Percentiles rank a stretch among this genome's conserved stretches.
Evolutionary conservation across 495 filamentous ascomycete species (phyloP).

Genomic region (Neurospora sp.): DNA sequence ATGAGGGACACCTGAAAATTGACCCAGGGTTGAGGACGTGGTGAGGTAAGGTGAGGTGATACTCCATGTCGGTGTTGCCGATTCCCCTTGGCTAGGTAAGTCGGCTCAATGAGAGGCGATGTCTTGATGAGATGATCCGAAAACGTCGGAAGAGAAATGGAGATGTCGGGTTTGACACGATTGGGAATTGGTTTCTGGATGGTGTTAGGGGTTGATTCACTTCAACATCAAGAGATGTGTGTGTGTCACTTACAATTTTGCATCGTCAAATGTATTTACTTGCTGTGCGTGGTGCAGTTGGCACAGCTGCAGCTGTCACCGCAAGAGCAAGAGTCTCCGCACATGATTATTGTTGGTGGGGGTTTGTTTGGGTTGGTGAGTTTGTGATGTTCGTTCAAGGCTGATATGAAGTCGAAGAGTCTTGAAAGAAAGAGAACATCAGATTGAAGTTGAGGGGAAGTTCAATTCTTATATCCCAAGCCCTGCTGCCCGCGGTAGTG

Average conservation of each 20-base stretch:
- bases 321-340: slow-evolving; percentile 16
- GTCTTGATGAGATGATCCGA: not conserved
- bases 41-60: not conserved
- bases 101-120: not conserved
- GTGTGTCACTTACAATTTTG: not conserved
- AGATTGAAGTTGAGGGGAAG: not conserved
- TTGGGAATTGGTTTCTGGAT: not conserved
- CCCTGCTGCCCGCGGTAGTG: not conserved
- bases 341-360: slow-evolving; percentile 12
- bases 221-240: not conserved
- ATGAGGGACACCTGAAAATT: not conserved
- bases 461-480: not conserved
- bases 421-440: not conserved
- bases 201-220: not conserved
- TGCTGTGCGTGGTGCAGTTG: slow-evolving; percentile 14
- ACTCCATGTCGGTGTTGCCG: not conserved
- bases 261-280: slow-evolving; percentile 3
- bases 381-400: not conserved
- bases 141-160: not conserved
- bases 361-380: not conserved
- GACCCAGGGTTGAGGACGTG: too few species aligned
- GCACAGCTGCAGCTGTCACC: slow-evolving; percentile 14
- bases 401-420: not conserved
- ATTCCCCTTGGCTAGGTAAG: not conserved
- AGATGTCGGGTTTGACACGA: not conserved